phyloP scores from a whole-genome alignment of 208 protist genomes.

The Strigomonas galati region DNA sequence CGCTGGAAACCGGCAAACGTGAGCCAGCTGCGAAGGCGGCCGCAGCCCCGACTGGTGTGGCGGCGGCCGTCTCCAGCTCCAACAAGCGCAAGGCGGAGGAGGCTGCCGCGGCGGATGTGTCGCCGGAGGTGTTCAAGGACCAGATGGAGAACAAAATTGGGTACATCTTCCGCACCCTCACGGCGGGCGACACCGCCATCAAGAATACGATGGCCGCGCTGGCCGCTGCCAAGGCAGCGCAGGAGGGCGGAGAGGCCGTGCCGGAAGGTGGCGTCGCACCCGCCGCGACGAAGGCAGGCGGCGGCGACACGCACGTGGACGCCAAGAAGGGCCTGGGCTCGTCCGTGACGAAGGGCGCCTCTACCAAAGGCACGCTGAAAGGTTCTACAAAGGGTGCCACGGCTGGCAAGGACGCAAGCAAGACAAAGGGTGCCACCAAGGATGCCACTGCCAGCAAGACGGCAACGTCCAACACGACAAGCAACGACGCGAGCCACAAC shows the following conservation, averaged over 20 bases:
- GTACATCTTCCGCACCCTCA: conserved; percentile 64
- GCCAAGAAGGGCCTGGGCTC: conserved; percentile 5
- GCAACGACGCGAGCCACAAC: conserved; percentile 31
- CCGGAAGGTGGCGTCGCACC: not conserved
- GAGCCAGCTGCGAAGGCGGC: not conserved
- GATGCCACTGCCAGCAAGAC: not conserved
- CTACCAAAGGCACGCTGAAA: not conserved
- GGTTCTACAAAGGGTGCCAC: not conserved
- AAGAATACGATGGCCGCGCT: conserved; percentile 19
- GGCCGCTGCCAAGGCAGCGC: not conserved
- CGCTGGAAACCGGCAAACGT: conserved; percentile 32
- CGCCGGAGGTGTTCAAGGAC: conserved; percentile 65
- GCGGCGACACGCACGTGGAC: conserved; percentile 2
- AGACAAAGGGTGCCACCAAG: conserved; percentile 2
- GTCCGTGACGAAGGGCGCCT: not conserved
- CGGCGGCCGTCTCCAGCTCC: not conserved
- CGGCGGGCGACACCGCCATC: conserved; percentile 40
- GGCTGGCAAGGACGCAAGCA: not conserved
- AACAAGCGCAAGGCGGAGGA: conserved; percentile 8
- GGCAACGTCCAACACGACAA: not conserved
- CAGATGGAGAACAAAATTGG: conserved; percentile 59
- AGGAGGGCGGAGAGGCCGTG: not conserved
- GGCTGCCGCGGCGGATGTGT: conserved; percentile 23
- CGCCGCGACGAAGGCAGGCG: not conserved
- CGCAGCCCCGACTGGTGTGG: not conserved